Evolutionary conservation across 2,329 filamentous ascomycete genomes (phyloP).

Genomic region (Trichoderma pleuroti): DNA sequence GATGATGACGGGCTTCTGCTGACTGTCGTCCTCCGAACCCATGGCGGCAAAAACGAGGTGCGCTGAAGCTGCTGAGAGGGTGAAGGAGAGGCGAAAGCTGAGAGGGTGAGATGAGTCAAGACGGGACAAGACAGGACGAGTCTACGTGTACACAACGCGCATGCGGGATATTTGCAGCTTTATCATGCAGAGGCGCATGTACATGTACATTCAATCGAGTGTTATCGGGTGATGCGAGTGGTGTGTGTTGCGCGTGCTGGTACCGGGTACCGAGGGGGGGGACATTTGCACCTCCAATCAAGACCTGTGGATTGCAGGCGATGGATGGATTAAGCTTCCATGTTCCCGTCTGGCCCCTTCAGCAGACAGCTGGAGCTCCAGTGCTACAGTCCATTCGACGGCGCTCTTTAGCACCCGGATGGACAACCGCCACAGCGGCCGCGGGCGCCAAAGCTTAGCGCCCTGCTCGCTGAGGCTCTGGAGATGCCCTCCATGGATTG

Average conservation of each 20-base stretch:
- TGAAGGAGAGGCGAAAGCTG: neutral
- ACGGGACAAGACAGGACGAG: neutral
- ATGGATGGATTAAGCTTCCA: no score
- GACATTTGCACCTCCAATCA: neutral
- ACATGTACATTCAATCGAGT: neutral
- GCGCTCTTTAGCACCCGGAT: neutral
- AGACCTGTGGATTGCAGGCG: no score
- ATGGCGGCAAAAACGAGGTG: conserved; percentile 14
- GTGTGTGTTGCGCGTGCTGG: neutral
- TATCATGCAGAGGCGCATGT: conserved; percentile 1
- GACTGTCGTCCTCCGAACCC: conserved; percentile 18
- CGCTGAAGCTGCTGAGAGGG: neutral
- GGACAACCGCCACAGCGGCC: neutral
- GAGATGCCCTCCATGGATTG: neutral
- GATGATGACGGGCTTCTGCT: conserved; percentile 46
- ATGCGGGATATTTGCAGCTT: conserved; percentile 12
- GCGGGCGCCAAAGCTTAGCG: neutral
- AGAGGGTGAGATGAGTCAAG: neutral
- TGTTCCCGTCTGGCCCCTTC: no score
- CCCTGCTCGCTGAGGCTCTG: neutral
- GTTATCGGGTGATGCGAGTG: conserved; percentile 9
- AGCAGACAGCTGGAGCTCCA: no score
- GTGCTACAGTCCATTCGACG: no score
- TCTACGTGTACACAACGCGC: conserved; percentile 5
- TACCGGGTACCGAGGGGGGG: neutral